These are phyloP conservation scores for Priceomyces carsonii DNA, from an alignment of 805 yeast genomes.

Conservation along the genomic window DNA sequence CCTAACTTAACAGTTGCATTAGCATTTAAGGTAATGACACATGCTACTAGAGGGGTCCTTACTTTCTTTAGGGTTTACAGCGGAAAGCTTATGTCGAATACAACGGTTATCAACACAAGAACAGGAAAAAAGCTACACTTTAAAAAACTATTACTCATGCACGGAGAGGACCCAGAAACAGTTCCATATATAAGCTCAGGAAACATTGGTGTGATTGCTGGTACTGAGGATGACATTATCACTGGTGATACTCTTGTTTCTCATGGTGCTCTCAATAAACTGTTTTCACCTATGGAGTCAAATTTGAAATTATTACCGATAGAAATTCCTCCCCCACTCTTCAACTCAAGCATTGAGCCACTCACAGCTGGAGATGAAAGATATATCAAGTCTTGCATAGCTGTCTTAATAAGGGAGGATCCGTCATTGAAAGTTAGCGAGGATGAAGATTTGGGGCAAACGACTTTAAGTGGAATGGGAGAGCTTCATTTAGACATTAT, in stretches of 20 bases:
- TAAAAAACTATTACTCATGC: slow-evolving; percentile 75
- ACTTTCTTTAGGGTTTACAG: slow-evolving; percentile 86
- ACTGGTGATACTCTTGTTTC: slow-evolving; percentile 91
- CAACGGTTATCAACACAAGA: slow-evolving; percentile 65
- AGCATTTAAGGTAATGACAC: slow-evolving; percentile 90
- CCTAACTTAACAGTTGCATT: slow-evolving; percentile 70
- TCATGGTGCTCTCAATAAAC: slow-evolving; percentile 47
- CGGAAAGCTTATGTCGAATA: slow-evolving; percentile 67
- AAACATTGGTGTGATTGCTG: slow-evolving; percentile 87
- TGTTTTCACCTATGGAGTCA: slow-evolving; percentile 45
- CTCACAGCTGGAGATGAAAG: slow-evolving; percentile 77
- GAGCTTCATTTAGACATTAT: slow-evolving; percentile 93
- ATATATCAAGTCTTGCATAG: slow-evolving; percentile 68
- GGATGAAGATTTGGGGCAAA: slow-evolving; percentile 88
- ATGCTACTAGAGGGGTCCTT: slow-evolving; percentile 79
- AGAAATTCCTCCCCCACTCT: slow-evolving; percentile 87
- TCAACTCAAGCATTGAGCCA: slow-evolving; percentile 84
- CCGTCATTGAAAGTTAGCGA: slow-evolving; percentile 75
- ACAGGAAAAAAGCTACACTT: slow-evolving; percentile 67
- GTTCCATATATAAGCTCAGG: slow-evolving; percentile 68
- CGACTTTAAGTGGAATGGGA: slow-evolving; percentile 93
- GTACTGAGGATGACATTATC: slow-evolving; percentile 62
- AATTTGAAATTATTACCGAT: slow-evolving; percentile 69
- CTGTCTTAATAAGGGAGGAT: slow-evolving; percentile 75
- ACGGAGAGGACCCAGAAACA: slow-evolving; percentile 82